Evolutionary conservation across 2,329 filamentous ascomycete species (phyloP).

Genomic region (Acephala macrosclerotiorum): DNA sequence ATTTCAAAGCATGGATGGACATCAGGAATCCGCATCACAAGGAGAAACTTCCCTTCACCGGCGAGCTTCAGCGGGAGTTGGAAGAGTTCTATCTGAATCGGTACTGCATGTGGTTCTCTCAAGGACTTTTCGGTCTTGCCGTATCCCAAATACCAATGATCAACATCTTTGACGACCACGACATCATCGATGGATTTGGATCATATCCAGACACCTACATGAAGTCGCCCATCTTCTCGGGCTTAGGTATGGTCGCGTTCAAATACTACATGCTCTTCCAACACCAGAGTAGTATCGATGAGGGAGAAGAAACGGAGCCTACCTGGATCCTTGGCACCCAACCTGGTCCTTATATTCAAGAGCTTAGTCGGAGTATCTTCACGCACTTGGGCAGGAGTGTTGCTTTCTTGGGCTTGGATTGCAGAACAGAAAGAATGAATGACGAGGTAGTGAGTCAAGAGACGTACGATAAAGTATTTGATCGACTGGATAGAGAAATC

Average conservation of each 20-base stretch:
- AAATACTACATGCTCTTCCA: constrained; percentile 99
- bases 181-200: constrained; percentile 90
- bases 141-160: constrained; percentile 97
- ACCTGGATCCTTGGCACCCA: constrained; percentile 86
- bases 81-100: constrained; percentile 88
- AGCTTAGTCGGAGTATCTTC: constrained; percentile 85
- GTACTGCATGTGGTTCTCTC: constrained; percentile 95
- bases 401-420: constrained; percentile 86
- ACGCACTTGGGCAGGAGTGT: constrained; percentile 82
- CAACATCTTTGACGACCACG: constrained; percentile 97
- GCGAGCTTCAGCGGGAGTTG: constrained; percentile 86
- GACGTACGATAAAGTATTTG: constrained; percentile 87
- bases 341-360: constrained; percentile 89
- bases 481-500: constrained; percentile 83
- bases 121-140: constrained; percentile 91
- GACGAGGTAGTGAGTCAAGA: constrained; percentile 81
- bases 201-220: constrained; percentile 94
- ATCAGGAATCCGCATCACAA: constrained; percentile 84
- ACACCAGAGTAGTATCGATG: constrained; percentile 85
- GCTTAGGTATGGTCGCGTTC: constrained; percentile 89
- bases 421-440: constrained; percentile 86
- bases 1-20: constrained; percentile 85
- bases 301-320: constrained; percentile 84
- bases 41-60: constrained; percentile 77
- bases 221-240: constrained; percentile 87